Evolutionary conservation across 495 filamentous ascomycete species (phyloP).

Genomic region (Penicillium diatomitis): DNA sequence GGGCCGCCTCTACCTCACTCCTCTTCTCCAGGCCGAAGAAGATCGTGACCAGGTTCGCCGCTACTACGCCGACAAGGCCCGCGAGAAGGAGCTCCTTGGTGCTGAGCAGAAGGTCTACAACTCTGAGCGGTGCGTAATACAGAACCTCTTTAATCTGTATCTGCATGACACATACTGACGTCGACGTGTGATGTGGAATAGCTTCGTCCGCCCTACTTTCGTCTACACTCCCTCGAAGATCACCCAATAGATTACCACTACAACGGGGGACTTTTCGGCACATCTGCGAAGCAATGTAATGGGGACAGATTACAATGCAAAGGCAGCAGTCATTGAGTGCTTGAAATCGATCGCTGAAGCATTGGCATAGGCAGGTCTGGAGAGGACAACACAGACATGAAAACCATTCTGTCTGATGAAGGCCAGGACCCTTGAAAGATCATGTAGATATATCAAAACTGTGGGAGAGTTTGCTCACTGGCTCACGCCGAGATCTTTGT

Average conservation of each 20-base stretch:
- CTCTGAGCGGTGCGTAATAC: slow-evolving; percentile 61
- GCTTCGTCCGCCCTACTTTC: slow-evolving; percentile 41
- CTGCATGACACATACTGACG: neutral
- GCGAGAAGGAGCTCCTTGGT: slow-evolving; percentile 84
- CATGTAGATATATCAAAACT: slow-evolving; percentile 32
- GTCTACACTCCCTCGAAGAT: slow-evolving; percentile 34
- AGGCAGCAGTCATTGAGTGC: slow-evolving; percentile 1
- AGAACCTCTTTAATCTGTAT: neutral
- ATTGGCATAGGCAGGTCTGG: slow-evolving; percentile 1
- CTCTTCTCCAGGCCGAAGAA: slow-evolving; percentile 87
- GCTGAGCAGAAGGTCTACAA: slow-evolving; percentile 75
- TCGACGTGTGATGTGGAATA: slow-evolving; percentile 9
- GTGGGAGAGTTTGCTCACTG: too few species aligned
- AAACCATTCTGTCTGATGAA: slow-evolving; percentile 6
- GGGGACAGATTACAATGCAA: slow-evolving; percentile 7
- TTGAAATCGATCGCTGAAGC: slow-evolving; percentile 3
- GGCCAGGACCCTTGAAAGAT: slow-evolving; percentile 8
- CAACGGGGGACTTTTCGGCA: neutral
- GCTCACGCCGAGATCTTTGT: too few species aligned
- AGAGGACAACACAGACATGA: slow-evolving; percentile 2
- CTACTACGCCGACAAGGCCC: slow-evolving; percentile 71
- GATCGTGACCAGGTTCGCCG: slow-evolving; percentile 88
- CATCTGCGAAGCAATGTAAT: slow-evolving; percentile 2
- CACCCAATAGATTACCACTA: slow-evolving; percentile 22
- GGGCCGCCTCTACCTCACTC: slow-evolving; percentile 85